Base-by-base conservation (phyloP, 192 early-diverging fungal genomes). In the Coemansia aciculifera region DNA sequence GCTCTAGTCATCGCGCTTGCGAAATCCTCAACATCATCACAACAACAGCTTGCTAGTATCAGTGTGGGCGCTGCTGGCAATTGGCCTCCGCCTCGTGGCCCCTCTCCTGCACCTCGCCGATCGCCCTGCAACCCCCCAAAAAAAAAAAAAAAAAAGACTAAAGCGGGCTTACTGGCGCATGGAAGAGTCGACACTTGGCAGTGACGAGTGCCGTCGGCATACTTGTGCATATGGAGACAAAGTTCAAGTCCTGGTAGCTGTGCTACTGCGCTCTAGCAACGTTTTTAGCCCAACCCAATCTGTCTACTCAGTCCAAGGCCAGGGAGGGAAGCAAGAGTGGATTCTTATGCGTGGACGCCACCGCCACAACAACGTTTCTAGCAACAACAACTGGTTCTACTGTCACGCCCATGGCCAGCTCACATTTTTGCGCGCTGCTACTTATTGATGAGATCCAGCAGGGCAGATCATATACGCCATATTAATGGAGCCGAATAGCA, bases 111-210 rank as follows among this genome's bases (percentile, higher is more conserved):
- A 49, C 27, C 29, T 49, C 27, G 63, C 24, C 63, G 63, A 64
- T 64, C 63, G 15, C 44, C 63, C 44, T 49, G 63, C 63, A 36
- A 44, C 17, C n/a, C 46, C 46, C 46, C 46, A 48, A 48, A 48
- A 48, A 21, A 19, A 8, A n/a, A 48, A 48, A 48, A 48, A 21
- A 19, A 8, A n/a, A 48, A 32, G 23, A 36, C 34, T 5, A 32
- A 12, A 11, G 54, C 54, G 15, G 54, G 15, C 13, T 57, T 24
- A 27, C 27, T 52, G 51, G 46, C 19, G 46, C 46, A 48, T 19
- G n/a, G 19, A 48, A 48, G 46, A 29, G 51, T 12, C 24, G 24
- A 5, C 3, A 52, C 24, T 13, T 29, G 24, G 21, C 48, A 51
- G 48, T 24, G 7, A 51, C 48, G 19, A 51, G 48, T 21, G 21